A percentile compares a stretch with the other conserved stretches of the same genome.
Evolutionary conservation across 345 rosid species (phyloP).

Genomic region (Corchorus capsularis): DNA sequence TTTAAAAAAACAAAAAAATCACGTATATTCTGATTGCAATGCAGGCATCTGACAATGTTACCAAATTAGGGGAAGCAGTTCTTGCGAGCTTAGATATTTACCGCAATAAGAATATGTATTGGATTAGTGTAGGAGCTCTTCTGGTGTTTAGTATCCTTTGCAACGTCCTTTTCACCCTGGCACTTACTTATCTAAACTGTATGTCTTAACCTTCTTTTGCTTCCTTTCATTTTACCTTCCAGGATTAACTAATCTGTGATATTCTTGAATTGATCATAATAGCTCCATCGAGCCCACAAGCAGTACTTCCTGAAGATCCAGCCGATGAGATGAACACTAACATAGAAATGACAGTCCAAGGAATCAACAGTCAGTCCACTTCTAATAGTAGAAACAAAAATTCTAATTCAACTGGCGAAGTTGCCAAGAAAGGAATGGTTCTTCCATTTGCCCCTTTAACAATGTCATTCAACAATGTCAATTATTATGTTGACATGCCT

Average conservation of each 20-base stretch:
- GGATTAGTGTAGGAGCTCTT: slow-evolving; percentile 56
- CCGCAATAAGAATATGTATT: slow-evolving; percentile 48
- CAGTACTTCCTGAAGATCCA: slow-evolving; percentile 48
- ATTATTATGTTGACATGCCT: slow-evolving; percentile 45
- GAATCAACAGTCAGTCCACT: slow-evolving; percentile 24
- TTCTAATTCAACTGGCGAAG: background rate
- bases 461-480: slow-evolving; percentile 42
- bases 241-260: background rate
- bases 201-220: slow-evolving; percentile 16
- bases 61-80: slow-evolving; percentile 52
- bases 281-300: slow-evolving; percentile 61
- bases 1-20: background rate
- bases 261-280: background rate
- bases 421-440: slow-evolving; percentile 49
- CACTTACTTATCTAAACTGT: slow-evolving; percentile 52
- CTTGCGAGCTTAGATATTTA: slow-evolving; percentile 39
- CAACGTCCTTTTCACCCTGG: slow-evolving; percentile 50
- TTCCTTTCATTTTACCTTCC: background rate
- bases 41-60: slow-evolving; percentile 58
- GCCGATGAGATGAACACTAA: slow-evolving; percentile 29
- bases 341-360: slow-evolving; percentile 23
- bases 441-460: slow-evolving; percentile 55
- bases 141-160: slow-evolving; percentile 48
- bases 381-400: background rate
- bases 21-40: background rate